Evolutionary conservation across 306 rosid species (phyloP), one percentile per base, ranked within the genome.

Genomic region (Casuarina cunninghamiana): DNA sequence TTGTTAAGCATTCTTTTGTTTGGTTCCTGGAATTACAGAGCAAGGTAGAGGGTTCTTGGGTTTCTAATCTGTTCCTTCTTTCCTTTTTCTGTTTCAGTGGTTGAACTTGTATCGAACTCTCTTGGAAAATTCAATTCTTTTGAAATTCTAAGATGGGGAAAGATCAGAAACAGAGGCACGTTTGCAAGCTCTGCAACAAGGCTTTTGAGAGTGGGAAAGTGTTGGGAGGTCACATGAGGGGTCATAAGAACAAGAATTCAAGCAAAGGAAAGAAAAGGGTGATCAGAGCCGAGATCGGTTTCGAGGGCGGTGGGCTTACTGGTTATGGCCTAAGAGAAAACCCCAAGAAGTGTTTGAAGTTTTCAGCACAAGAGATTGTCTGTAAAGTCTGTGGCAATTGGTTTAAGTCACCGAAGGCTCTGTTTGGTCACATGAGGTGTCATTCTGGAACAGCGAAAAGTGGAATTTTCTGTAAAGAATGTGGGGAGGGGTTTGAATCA

Each of bases 381-480:
- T 86, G 92, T 85, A 75, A 71, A 35, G 63, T 83, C 10, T 88
- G 90, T 53, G 87, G 82, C 17, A 86, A 82, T 65, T 71, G 46
- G 46, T 88, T 88, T 67, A 82, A 77, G 3, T 71, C 86, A 3
- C 21, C 69, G 63, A 82, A 71, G 53, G 88, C 88, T 12, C 43
- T 88, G 50, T 85, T 83, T 53, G 92, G 92, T 32, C 92, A 88
- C 42, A 81, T 86, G 92, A 82, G 90, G 71, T 83, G 81, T 71
- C 92, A 86, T 75, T 79, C 88, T 0, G 83, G 84, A 2, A 79
- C 53, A 55, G 37, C 72, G 21, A 84, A 75, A 85, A 76, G 66
- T 48, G 82, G 69, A 39, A n/a, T 75, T 63, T 65, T 45, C 21
- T 84, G 87, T 65, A 50, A 69, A 60, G 87, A 82, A 77, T 82